Base-by-base conservation (phyloP, 2,329 filamentous ascomycete genomes). In the Phyllachora maydis region DNA sequence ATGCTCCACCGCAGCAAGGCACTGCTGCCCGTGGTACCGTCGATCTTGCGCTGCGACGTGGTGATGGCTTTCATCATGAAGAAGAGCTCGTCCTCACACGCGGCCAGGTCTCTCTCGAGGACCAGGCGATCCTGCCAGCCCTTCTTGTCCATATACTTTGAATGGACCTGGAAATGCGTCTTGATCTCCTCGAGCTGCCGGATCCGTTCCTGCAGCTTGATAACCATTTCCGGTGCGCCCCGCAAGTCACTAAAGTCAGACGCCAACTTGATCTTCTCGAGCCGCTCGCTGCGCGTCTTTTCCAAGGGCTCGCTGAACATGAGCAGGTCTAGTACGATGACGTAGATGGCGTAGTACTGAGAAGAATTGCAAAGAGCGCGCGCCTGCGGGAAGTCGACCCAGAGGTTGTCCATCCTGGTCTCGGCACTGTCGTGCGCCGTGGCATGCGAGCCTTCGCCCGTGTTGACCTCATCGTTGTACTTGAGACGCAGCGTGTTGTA, bases 61-160 rank as follows among this genome's bases (percentile, higher is more conserved):
- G 88, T 98, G 42, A 98, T 98, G 18, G 88, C 90, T 40, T 98
- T 95, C 88, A 98, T 95, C 56, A 98, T 77, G 52, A 98, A 98
- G 59, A 98, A 99, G 6, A 99, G 52, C 46, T 99, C 90, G 38
- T 98, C 88, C 44, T 95, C 88, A 39, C 81, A 93, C 11, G 69
- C 69, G 7, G 79, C 67, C 23, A 98, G 55, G 41, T 98, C 88
- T 24, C 77, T 73, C 41, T 98, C 88, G 20, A 99, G 61, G n/a
- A 72, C 54, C 28, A 93, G 58, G 16, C 82, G 68, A 41, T 95
- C 85, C 40, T 88, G 70, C 83, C 85, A 95, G 9, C 83, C 83
- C 39, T 77, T 69, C 38, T 72, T 71, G 45, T 95, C 85, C 14
- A 98, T 60, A 29, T 76, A 76, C 37, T 75, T 76, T 16, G 81